Evolutionary conservation across 2,329 filamentous ascomycete species (phyloP), one percentile per base, ranked within the genome.

Genomic region (Metarhizium sp.): DNA sequence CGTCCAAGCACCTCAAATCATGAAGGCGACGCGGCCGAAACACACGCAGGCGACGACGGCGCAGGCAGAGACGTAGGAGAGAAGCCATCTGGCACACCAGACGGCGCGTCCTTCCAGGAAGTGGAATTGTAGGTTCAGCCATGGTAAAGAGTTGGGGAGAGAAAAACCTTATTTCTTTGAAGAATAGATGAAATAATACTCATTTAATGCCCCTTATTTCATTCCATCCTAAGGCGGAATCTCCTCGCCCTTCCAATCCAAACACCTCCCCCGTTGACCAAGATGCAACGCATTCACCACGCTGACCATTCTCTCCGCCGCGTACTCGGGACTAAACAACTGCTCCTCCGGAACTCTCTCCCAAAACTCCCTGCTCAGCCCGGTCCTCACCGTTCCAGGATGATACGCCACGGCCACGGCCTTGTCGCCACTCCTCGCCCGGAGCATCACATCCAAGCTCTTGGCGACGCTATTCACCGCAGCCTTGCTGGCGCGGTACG

Each of bases 321-420:
- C 83, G 64, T 79, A 85, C 58, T 85, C 83, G 1, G 82, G 76
- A 57, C 77, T 81, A 61, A 92, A 85, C 61, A 94, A 71, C 68
- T 85, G 84, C 1, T 65, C 75, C 61, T 79, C 75, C 49, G 75
- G 75, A 46, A 87, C 83, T 45, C 76, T 81, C 0, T 65, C 74
- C 88, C 88, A 92, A 65, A 88, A 94, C 47, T 84, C 83, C 63
- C 75, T 78, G 59, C 84, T 90, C 58, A 95, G 71, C 10, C 79
- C 84, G 52, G 89, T 94, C 73, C 79, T 84, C 51, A 94, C 88
- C 1, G 89, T 94, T 2, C 90, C 89, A 1, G 90, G 90, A 69
- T 94, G 90, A 64, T 94, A 78, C 10, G 79, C 80, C 11, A 95
- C 72, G 1, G 83, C 82, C 60, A 90, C 75, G 0, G 86, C 87